Conservation (phyloP, 2,329 filamentous ascomycete species). For the Colletotrichum tofieldiae region DNA sequence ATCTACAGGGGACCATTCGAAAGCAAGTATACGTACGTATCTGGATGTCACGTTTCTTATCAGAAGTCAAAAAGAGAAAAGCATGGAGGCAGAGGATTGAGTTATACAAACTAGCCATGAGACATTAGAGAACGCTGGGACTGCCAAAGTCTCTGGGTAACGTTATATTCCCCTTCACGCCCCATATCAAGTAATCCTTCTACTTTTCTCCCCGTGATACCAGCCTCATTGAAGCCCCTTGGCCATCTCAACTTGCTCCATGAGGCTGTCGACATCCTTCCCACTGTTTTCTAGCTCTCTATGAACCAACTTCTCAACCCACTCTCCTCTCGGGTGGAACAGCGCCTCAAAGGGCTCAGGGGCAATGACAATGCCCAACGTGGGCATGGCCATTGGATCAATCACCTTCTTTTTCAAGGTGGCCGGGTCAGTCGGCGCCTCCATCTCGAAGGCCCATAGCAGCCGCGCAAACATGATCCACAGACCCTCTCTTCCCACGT, state of each 20-base stretch:
- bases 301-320: slow-evolving; percentile 21
- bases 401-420: slow-evolving; percentile 5
- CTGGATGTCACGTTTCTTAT: too few relatives aligned
- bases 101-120: too few relatives aligned
- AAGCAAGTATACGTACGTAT: too few relatives aligned
- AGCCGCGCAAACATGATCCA: slow-evolving; percentile 58
- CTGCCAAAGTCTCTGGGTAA: too few relatives aligned
- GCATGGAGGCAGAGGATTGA: too few relatives aligned
- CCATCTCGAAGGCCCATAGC: slow-evolving; percentile 66
- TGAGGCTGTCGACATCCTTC: background rate
- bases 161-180: background rate
- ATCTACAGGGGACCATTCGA: too few relatives aligned
- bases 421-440: slow-evolving; percentile 35
- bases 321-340: slow-evolving; percentile 13
- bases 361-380: background rate
- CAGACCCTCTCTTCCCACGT: slow-evolving; percentile 62
- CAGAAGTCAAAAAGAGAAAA: too few relatives aligned
- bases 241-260: background rate
- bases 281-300: background rate
- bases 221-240: background rate
- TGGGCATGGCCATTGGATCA: background rate
- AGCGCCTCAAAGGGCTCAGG: slow-evolving; percentile 19
- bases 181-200: too few relatives aligned
- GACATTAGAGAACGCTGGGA: too few relatives aligned
- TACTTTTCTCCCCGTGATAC: background rate